Percentiles rank a stretch among this genome's conserved stretches.
These are phyloP conservation scores for Paramyrothecium roridum DNA, from an alignment of 2,329 filamentous ascomycete species.

Conservation along the genomic window DNA sequence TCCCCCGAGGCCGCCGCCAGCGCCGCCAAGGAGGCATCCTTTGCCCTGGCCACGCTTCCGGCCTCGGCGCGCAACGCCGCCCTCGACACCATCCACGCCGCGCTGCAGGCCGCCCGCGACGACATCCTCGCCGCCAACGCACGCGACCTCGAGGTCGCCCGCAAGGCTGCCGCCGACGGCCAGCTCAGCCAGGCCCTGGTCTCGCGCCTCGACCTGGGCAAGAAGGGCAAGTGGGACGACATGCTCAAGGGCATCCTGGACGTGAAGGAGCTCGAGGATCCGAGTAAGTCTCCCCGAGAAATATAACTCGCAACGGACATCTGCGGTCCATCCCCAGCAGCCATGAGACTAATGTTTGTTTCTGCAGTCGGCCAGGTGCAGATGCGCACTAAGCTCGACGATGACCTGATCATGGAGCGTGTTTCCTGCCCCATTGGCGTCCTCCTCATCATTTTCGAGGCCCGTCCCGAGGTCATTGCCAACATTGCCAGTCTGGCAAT, in stretches of 20 bases:
- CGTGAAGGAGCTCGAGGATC: slow-evolving; percentile 80
- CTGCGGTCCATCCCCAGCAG: neutral
- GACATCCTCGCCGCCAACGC: slow-evolving; percentile 85
- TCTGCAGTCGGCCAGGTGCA: slow-evolving; percentile 75
- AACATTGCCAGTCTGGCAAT: slow-evolving; percentile 95
- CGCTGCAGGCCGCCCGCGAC: slow-evolving; percentile 66
- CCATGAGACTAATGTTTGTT: neutral
- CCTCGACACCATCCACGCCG: slow-evolving; percentile 76
- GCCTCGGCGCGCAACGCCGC: slow-evolving; percentile 77
- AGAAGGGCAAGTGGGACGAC: slow-evolving; percentile 91
- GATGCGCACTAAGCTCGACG: slow-evolving; percentile 79
- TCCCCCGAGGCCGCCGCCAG: slow-evolving; percentile 74
- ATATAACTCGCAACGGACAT: no score
- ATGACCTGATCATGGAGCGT: slow-evolving; percentile 79
- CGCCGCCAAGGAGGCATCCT: slow-evolving; percentile 77
- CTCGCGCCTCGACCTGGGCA: slow-evolving; percentile 81
- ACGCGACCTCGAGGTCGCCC: slow-evolving; percentile 73
- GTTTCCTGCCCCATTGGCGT: slow-evolving; percentile 95
- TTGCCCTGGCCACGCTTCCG: slow-evolving; percentile 76
- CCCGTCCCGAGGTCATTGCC: slow-evolving; percentile 94
- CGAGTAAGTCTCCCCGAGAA: slow-evolving; percentile 54
- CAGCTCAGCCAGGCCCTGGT: slow-evolving; percentile 77
- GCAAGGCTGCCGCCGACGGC: slow-evolving; percentile 70
- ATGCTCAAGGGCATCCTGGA: slow-evolving; percentile 95
- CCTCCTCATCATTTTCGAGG: slow-evolving; percentile 97